Evolutionary conservation across 2,329 filamentous ascomycete genomes (phyloP).

Genomic region (Beauveria sp.): DNA sequence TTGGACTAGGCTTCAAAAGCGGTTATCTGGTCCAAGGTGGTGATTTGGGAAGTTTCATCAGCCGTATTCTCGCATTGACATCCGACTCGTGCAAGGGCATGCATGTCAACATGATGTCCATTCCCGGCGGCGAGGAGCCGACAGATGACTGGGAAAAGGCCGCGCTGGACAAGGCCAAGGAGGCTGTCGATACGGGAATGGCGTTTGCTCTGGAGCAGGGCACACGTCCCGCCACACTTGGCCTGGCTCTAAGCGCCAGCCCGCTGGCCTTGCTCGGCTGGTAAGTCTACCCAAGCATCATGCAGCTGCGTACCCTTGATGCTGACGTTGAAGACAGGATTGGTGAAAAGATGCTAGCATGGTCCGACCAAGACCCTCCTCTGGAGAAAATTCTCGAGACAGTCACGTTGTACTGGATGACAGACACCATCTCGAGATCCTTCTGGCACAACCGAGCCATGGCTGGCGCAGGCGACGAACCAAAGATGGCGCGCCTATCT

Average conservation of each 20-base stretch:
- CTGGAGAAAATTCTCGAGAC: constrained; percentile 39
- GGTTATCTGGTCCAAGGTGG: constrained; percentile 51
- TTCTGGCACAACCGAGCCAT: constrained; percentile 41
- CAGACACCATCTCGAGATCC: constrained; percentile 36
- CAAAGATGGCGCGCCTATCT: constrained; percentile 16
- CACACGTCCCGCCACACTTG: constrained; percentile 48
- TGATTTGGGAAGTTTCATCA: constrained; percentile 42
- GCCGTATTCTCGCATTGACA: constrained; percentile 31
- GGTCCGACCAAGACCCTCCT: constrained; percentile 36
- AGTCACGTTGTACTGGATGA: constrained; percentile 49
- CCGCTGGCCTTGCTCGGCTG: constrained; percentile 51
- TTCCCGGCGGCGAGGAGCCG: constrained; percentile 7
- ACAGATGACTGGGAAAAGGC: constrained; percentile 5
- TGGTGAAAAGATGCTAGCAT: constrained; percentile 48
- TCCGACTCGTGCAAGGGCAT: constrained; percentile 40
- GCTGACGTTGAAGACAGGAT: constrained; percentile 27
- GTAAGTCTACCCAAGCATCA: constrained; percentile 14
- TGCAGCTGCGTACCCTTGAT: background rate
- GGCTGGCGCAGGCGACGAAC: constrained; percentile 14
- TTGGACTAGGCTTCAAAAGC: constrained; percentile 40
- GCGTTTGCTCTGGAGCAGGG: constrained; percentile 47
- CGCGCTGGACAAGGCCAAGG: constrained; percentile 24
- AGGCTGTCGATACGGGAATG: constrained; percentile 32
- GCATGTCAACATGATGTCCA: constrained; percentile 18
- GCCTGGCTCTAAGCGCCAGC: constrained; percentile 42